phyloP scores from a whole-genome alignment of 257 asterid genomes.

The Fraxinus quadrangulata region DNA sequence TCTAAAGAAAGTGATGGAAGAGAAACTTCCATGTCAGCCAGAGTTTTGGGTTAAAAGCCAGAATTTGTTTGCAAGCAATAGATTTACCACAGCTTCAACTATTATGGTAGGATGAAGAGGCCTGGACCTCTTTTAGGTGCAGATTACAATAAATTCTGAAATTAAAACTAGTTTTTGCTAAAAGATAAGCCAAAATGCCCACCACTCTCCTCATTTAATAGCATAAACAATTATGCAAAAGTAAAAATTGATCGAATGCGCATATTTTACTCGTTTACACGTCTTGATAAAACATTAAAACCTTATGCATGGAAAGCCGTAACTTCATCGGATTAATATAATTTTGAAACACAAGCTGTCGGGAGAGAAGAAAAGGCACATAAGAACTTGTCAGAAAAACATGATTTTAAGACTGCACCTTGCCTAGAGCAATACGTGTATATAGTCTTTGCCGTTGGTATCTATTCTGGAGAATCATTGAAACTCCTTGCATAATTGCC shows the following conservation, averaged over 20 bases:
- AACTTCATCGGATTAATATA: slow-evolving; percentile 11
- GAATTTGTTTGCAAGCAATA: neutral
- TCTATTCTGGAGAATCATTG: slow-evolving; percentile 91
- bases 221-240: slow-evolving; percentile 1
- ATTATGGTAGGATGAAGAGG: slow-evolving; percentile 8
- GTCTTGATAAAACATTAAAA: slow-evolving; percentile 15
- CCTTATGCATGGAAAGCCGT: slow-evolving; percentile 4
- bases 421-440: slow-evolving; percentile 96
- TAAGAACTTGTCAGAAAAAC: slow-evolving; percentile 4
- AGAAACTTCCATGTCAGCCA: slow-evolving; percentile 6
- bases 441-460: slow-evolving; percentile 93
- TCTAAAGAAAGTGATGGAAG: slow-evolving; percentile 13
- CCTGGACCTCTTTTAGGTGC: neutral
- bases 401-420: slow-evolving; percentile 46
- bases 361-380: slow-evolving; percentile 7
- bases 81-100: neutral
- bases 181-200: neutral
- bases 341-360: neutral
- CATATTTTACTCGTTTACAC: slow-evolving; percentile 10
- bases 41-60: neutral
- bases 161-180: slow-evolving; percentile 5
- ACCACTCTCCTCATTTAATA: neutral
- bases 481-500: slow-evolving; percentile 98
- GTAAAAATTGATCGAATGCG: slow-evolving; percentile 10
- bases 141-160: slow-evolving; percentile 1